Evolutionary conservation across 1,139 yeast species (phyloP).

Genomic region (Pichia sp.): DNA sequence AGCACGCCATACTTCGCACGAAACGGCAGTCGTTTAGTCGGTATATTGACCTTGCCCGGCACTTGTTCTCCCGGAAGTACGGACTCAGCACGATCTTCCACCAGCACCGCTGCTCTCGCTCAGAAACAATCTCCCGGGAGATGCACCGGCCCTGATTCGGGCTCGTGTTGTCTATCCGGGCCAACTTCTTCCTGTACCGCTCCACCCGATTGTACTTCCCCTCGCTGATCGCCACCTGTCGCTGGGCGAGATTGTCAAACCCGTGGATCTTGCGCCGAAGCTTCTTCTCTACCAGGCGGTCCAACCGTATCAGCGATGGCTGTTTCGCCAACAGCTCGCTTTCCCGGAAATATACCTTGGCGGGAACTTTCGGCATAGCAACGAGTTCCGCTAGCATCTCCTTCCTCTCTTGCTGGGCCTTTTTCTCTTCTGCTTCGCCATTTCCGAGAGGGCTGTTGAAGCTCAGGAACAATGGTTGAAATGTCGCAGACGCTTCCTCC

Average conservation of each 20-base stretch:
- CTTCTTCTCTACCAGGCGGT: background rate
- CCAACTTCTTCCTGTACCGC: background rate
- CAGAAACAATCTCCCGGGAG: background rate
- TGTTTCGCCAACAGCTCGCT: background rate
- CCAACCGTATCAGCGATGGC: background rate
- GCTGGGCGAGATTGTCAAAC: slow-evolving; percentile 1
- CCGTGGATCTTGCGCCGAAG: background rate
- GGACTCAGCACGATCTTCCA: background rate
- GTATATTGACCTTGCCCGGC: background rate
- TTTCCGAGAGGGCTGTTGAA: background rate
- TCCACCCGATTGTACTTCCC: background rate
- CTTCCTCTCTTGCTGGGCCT: background rate
- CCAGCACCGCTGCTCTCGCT: background rate
- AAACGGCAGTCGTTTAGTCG: background rate
- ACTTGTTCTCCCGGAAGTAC: background rate
- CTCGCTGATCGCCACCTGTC: background rate
- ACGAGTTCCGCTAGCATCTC: background rate
- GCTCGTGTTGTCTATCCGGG: background rate
- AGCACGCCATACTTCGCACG: background rate
- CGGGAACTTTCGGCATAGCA: background rate
- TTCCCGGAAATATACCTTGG: background rate
- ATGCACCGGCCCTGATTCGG: background rate
- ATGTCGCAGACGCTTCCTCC: background rate
- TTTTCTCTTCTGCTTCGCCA: background rate
- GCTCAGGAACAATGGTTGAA: background rate